Evolutionary conservation across 2,329 filamentous ascomycete species (phyloP), one percentile per base, ranked within the genome.

Genomic region (Dactylonectria estremocensis): DNA sequence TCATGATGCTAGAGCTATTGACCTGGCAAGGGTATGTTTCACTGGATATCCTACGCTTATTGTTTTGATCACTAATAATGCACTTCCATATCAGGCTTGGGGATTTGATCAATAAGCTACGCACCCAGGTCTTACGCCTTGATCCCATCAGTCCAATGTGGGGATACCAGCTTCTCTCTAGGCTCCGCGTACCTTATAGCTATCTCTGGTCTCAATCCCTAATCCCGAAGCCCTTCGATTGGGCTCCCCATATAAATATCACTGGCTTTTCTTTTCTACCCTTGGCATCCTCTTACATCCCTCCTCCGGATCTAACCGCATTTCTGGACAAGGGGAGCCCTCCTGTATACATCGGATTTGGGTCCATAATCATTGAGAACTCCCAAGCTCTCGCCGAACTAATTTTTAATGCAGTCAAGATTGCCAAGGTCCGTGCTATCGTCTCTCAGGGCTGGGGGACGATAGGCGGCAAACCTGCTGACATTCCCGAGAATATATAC

Each of bases 131-230:
- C 31, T 82, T 94, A 0, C 86, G 87, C 6, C 80, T 94, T 1
- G 91, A 93, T 64, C 85, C 88, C 0, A 84, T 94, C 62, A 91
- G 88, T 70, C 84, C 89, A 11, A 86, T 92, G 69, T 91, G 88
- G 82, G 92, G 90, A 11, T 90, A 90, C 11, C 89, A 89, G 13
- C 87, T 93, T 78, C 80, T 92, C 3, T 84, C 87, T n/a, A 85
- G 89, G 18, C 79, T 93, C 22, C 85, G 84, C 22, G 85, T 93
- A 5, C 91, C 92, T 0, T 90, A 88, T 72, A 92, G 90, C 0
- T 94, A 94, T 72, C 90, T 91, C 72, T 93, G 92, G 91, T 91
- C 90, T 0, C 86, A 90, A 3, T 84, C 89, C 2, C 78, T 92
- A 18, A 89, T 92, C 16, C 87, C 89, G 0, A 92, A 91, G 71